Base-by-base conservation (phyloP, 192 early-diverging fungal genomes). In the Backusella mclennaniae region DNA sequence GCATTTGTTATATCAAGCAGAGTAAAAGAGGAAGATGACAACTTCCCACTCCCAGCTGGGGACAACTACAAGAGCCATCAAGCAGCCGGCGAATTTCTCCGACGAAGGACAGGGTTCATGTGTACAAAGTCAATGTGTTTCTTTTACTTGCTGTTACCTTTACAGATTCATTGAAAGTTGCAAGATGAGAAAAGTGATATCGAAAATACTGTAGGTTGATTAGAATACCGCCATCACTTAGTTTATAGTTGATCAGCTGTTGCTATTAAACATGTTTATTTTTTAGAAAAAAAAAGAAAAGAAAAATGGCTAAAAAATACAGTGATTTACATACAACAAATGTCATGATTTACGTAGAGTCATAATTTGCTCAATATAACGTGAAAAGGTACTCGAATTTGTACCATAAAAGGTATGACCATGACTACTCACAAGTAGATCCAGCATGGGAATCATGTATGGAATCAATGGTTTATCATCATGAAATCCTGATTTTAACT, bases 371-470 rank as follows among this genome's bases (percentile, higher is more conserved):
- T 80, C 82, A 59, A 84, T 84, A 63, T 84, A 84, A 2, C 68
- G 76, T 3, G 85, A 84, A 39, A 87, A 87, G 0, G 84, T 86
- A 15, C 84, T 86, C 35, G 84, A 82, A 12, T 83, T 80, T 0
- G 86, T 90, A 6, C 87, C 87, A 26, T 86, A 69, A 49, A 90
- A 90, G 3, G 80, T 77, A n/a, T 79, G 73, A 6, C 87, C 86
- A 15, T 84, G 84, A 12, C 87, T 84, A 6, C 82, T 73, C 26
- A 88, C 83, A 19, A 88, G 82, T 0, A 82, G 82, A 76, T 90
- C 89, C 6, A 88, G 73, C 80, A 90, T 86, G 4, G 89, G 89
- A 21, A 90, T 83, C 52, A 90, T 56, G 53, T 84, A 87, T 29
- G 74, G 73, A 69, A 74, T 74, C 5, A 87, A 81, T 12, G 83